Evolutionary conservation across 2,329 filamentous ascomycete genomes (phyloP).

Genomic region (Colletotrichum magnum): DNA sequence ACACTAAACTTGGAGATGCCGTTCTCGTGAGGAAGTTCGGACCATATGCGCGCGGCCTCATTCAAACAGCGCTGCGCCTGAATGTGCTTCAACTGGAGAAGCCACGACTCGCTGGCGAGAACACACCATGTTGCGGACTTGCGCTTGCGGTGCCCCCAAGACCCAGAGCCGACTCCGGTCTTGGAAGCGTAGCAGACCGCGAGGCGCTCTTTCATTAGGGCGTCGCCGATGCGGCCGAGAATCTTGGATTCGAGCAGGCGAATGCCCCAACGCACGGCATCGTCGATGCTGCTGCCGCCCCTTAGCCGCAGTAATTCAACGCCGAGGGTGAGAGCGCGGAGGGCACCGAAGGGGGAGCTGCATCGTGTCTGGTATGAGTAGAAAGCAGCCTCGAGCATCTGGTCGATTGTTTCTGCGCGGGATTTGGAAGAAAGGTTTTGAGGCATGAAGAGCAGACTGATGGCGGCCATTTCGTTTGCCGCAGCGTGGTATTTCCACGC

Average conservation of each 20-base stretch:
- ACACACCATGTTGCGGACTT: constrained; percentile 94
- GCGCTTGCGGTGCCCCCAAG: constrained; percentile 79
- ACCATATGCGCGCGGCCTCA: constrained; percentile 73
- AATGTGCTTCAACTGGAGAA: constrained; percentile 80
- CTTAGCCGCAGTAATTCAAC: constrained; percentile 87
- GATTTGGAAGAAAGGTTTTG: constrained; percentile 80
- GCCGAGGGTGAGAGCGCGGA: constrained; percentile 82
- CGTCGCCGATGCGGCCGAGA: constrained; percentile 81
- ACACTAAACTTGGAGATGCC: constrained; percentile 66
- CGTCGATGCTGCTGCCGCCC: constrained; percentile 85
- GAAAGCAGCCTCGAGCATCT: constrained; percentile 89
- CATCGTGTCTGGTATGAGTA: constrained; percentile 95
- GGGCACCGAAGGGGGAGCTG: constrained; percentile 81
- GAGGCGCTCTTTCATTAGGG: constrained; percentile 87
- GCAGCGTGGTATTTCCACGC: constrained; percentile 97
- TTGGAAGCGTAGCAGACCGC: constrained; percentile 87
- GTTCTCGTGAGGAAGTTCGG: constrained; percentile 62
- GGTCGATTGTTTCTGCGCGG: constrained; percentile 84
- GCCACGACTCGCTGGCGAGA: constrained; percentile 87
- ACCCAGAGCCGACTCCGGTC: constrained; percentile 70
- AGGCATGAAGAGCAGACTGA: constrained; percentile 85
- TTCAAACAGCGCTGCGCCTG: constrained; percentile 85
- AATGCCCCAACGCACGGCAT: constrained; percentile 88
- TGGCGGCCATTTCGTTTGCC: constrained; percentile 93
- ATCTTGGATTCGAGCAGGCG: constrained; percentile 85